Base-by-base conservation (phyloP, 2,329 filamentous ascomycete genomes). In the Penicillium concentricum region DNA sequence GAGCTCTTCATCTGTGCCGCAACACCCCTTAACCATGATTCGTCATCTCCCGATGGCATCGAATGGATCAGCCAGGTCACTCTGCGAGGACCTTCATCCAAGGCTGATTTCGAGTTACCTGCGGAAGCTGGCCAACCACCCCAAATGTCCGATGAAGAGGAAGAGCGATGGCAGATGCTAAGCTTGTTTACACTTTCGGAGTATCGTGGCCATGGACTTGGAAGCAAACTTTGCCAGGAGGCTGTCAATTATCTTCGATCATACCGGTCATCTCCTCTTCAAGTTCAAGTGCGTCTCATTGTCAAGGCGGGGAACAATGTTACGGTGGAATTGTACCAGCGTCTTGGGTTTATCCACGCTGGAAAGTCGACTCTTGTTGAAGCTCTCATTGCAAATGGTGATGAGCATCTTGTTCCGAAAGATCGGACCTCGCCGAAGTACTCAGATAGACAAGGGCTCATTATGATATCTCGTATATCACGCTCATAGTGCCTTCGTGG, bases 31-130 rank as follows among this genome's bases (percentile, higher is more conserved):
- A 26, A 30, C 8, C 4, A 6, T 15, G 24, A 43, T 39, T 16
- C n/a, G 2, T 24, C 37, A 20, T 15, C 9, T 13, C 18, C 42
- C 22, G 50, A 66, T 46, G 56, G 63, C 15, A 45, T 30, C 18
- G 59, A 66, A 49, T 74, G 70, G 67, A 57, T 74, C 13, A 69
- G 66, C 8, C 72, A 70, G 42, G 61, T 70, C 8, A 73, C 68
- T 22, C 32, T 74, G 1, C 58, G 69, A 2, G 72, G 72, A 1
- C 70, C 71, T 10, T 54, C 60, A n/a, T 55, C 61, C 4, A 57
- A 46, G 28, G 52, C 42, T 5, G 58, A 59, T 5, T 74, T 72
- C 45, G 55, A 55, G 2, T 46, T 72, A 2, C 66, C 66, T 0
- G 47, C 9, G 4, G 67, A 67, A 41, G 65, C 67, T n/a, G 65